phyloP scores from a whole-genome alignment of 1,139 yeast species.

The Geotrichum candidum region DNA sequence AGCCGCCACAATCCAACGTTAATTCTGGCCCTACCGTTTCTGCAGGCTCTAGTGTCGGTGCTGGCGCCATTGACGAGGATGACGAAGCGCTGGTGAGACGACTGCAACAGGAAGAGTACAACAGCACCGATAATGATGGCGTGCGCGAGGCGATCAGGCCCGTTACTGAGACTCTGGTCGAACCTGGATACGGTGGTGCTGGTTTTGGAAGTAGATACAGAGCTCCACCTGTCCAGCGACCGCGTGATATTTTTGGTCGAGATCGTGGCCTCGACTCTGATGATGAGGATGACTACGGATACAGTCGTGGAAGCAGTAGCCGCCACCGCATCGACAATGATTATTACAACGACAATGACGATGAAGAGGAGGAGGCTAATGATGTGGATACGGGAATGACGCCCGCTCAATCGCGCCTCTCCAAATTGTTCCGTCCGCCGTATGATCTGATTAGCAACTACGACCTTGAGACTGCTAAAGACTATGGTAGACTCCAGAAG shows the following conservation, averaged over 20 bases:
- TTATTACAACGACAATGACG: constrained; percentile 14
- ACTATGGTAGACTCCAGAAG: constrained; percentile 52
- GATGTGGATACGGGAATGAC: constrained; percentile 34
- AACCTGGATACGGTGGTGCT: constrained; percentile 24
- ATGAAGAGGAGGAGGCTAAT: constrained; percentile 2
- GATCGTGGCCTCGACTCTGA: background rate
- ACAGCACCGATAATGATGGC: constrained; percentile 36
- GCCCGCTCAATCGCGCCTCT: constrained; percentile 65
- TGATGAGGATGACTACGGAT: background rate
- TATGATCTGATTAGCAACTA: constrained; percentile 73
- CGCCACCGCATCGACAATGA: background rate
- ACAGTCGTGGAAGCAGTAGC: background rate
- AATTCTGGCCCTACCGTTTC: background rate
- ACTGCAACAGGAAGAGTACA: constrained; percentile 54
- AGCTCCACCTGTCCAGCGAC: background rate
- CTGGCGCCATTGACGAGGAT: constrained; percentile 26
- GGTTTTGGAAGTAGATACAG: background rate
- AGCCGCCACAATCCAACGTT: background rate
- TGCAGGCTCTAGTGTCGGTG: background rate
- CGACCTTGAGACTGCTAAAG: constrained; percentile 63
- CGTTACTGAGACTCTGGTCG: constrained; percentile 73
- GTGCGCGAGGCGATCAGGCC: constrained; percentile 78
- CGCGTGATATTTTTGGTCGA: background rate
- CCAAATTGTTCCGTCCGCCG: constrained; percentile 84
- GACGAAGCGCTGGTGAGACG: constrained; percentile 61